phyloP scores from a whole-genome alignment of 495 filamentous ascomycete genomes.

The Chlorociboria aeruginascens region DNA sequence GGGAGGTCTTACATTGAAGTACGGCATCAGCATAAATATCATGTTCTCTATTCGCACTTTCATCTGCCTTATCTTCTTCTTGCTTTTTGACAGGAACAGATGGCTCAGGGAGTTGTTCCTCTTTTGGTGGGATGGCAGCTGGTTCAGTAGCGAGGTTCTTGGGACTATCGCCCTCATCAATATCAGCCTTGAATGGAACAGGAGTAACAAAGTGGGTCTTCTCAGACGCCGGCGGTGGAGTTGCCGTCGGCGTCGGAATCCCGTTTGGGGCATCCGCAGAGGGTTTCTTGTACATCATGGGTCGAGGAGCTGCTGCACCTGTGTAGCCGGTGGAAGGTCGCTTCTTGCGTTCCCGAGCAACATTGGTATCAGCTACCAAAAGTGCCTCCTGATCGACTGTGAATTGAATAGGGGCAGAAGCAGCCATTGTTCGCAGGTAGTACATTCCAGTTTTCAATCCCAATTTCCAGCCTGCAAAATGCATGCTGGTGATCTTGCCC shows the following conservation, averaged over 20 bases:
- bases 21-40: slow-evolving; percentile 93
- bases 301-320: slow-evolving; percentile 27
- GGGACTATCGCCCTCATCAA: slow-evolving; percentile 61
- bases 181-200: slow-evolving; percentile 51
- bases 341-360: slow-evolving; percentile 63
- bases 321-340: slow-evolving; percentile 44
- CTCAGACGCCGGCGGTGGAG: slow-evolving; percentile 40
- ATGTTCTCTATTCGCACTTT: slow-evolving; percentile 57
- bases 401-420: slow-evolving; percentile 94
- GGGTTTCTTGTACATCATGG: slow-evolving; percentile 30
- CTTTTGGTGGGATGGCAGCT: slow-evolving; percentile 34
- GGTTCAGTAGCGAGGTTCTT: slow-evolving; percentile 63
- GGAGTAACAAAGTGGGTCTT: slow-evolving; percentile 22
- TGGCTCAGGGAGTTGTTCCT: slow-evolving; percentile 46
- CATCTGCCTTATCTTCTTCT: slow-evolving; percentile 51
- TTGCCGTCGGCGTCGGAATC: slow-evolving; percentile 46
- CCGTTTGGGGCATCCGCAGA: slow-evolving; percentile 32
- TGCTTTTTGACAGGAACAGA: slow-evolving; percentile 41
- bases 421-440: slow-evolving; percentile 96
- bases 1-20: slow-evolving; percentile 57
- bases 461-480: slow-evolving; percentile 98
- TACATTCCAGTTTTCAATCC: slow-evolving; percentile 99
- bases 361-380: slow-evolving; percentile 74
- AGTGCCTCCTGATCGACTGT: slow-evolving; percentile 97
- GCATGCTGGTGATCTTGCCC: slow-evolving; percentile 99